Conservation (phyloP, 306 rosid species). For the Cucurbita argyrosperma region DNA sequence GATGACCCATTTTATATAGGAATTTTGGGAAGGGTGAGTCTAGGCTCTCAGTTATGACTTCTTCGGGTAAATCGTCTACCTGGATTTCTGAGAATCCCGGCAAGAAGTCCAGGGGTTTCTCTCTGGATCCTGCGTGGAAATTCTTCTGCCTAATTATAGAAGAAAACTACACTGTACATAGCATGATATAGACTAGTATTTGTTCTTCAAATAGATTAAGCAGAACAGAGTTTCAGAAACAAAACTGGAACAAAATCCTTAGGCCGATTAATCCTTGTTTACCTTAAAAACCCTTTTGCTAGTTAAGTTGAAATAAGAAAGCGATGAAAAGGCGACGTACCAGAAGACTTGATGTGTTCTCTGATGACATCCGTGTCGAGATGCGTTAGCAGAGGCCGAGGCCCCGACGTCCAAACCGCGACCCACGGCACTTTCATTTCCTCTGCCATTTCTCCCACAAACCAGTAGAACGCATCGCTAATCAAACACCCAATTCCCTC, state of each 20-base stretch:
- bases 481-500: slow-evolving; percentile 33
- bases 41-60: not conserved
- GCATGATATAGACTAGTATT: too few relatives aligned
- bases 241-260: too few relatives aligned
- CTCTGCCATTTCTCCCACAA: slow-evolving; percentile 37
- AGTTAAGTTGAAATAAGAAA: too few relatives aligned
- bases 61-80: slow-evolving; percentile 39
- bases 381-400: slow-evolving; percentile 38
- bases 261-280: too few relatives aligned
- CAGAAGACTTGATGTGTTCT: slow-evolving; percentile 3
- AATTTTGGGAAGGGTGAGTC: slow-evolving; percentile 25
- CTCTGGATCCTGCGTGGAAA: slow-evolving; percentile 1
- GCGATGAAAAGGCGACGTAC: not conserved
- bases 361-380: slow-evolving; percentile 23
- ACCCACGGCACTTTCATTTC: slow-evolving; percentile 45
- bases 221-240: too few relatives aligned
- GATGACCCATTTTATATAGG: slow-evolving; percentile 43
- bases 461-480: slow-evolving; percentile 56
- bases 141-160: too few relatives aligned
- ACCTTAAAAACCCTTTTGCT: too few relatives aligned
- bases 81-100: slow-evolving; percentile 31
- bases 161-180: too few relatives aligned
- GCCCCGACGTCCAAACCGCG: slow-evolving; percentile 69
- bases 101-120: slow-evolving; percentile 25
- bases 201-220: too few relatives aligned